These are phyloP conservation scores for Leccinum truebloodii DNA, from an alignment of 768 basidiomycete genomes.

Conservation along the genomic window DNA sequence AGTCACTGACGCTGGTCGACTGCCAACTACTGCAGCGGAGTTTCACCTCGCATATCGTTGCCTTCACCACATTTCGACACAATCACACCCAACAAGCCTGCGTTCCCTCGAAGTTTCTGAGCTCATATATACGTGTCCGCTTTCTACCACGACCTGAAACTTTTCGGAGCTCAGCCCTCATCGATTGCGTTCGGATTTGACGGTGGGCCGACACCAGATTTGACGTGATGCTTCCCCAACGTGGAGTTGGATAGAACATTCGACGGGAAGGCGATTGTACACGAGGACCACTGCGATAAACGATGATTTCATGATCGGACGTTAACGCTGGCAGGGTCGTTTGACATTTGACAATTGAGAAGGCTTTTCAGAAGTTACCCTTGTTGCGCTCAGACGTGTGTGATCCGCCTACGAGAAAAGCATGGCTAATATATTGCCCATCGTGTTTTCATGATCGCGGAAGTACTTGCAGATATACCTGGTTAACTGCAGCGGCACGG, in stretches of 20 bases:
- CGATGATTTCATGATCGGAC: background rate
- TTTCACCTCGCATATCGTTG: background rate
- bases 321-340: background rate
- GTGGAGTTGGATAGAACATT: background rate
- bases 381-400: no score
- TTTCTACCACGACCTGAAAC: background rate
- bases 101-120: background rate
- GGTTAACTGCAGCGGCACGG: no score
- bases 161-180: background rate
- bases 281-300: background rate
- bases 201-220: background rate
- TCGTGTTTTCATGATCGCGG: no score
- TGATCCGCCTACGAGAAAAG: no score
- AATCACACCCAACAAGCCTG: no score
- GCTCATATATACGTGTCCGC: background rate
- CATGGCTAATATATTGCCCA: no score
- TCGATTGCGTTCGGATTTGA: background rate
- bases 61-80: background rate
- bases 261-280: background rate
- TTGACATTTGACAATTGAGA: background rate
- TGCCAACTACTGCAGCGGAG: background rate
- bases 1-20: background rate
- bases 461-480: no score
- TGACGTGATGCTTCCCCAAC: background rate
- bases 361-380: no score